A percentile compares a stretch with the other conserved stretches of the same genome.
Evolutionary conservation across 768 basidiomycete species (phyloP).

Genomic region (Pholiota microspora): DNA sequence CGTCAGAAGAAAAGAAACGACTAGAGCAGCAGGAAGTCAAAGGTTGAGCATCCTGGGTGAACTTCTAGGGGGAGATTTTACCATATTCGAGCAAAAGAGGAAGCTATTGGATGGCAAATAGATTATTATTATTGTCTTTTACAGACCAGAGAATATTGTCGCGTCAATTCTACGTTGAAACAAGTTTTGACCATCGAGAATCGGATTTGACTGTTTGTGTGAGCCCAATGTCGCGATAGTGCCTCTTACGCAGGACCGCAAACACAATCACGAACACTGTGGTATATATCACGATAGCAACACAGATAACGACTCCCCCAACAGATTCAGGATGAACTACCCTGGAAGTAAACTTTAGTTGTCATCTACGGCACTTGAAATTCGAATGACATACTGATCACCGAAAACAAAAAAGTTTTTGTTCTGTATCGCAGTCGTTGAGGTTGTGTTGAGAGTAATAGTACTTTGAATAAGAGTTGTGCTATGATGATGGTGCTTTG

Average conservation of each 20-base stretch:
- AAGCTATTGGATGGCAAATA: neutral
- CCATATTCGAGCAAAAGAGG: neutral
- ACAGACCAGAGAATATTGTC: no score
- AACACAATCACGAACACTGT: neutral
- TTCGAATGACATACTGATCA: neutral
- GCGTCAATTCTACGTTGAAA: no score
- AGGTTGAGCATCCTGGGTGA: neutral
- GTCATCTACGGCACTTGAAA: neutral
- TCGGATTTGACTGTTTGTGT: no score
- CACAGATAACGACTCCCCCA: slow-evolving; percentile 1
- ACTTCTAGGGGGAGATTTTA: neutral
- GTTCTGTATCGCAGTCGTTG: neutral
- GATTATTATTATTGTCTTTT: neutral
- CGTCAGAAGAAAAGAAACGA: neutral
- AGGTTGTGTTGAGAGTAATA: no score
- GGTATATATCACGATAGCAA: neutral
- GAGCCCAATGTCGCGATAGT: neutral
- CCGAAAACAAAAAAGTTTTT: neutral
- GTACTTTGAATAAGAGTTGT: no score
- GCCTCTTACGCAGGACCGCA: neutral
- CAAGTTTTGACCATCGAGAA: no score
- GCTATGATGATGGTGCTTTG: no score
- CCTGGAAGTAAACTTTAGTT: neutral
- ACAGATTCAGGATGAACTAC: slow-evolving; percentile 5
- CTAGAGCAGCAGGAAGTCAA: neutral